Conservation (phyloP, 1,284 basidiomycete genomes). For the Kalmanozyma brasiliensis region DNA sequence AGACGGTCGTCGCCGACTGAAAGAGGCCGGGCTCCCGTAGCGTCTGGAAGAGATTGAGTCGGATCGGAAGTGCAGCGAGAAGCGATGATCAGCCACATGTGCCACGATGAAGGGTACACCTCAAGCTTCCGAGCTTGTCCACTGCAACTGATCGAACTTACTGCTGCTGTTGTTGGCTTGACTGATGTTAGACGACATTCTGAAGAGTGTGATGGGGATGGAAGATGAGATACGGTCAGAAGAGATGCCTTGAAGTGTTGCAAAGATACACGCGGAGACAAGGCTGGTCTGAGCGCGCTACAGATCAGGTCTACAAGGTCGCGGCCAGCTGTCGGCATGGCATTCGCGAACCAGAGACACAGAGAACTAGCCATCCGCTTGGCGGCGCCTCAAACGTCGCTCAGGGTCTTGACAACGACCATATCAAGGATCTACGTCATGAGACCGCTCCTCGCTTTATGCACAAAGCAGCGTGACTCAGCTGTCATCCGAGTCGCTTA, state of each 20-base stretch:
- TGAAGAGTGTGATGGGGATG: background rate
- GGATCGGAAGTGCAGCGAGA: background rate
- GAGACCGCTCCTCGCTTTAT: background rate
- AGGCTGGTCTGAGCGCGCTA: too few relatives aligned
- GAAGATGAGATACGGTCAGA: background rate
- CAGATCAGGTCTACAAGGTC: too few relatives aligned
- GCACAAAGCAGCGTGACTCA: slow-evolving; percentile 18
- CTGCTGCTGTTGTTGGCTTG: slow-evolving; percentile 31
- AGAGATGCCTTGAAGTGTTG: background rate
- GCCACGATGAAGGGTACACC: too few relatives aligned
- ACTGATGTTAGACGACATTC: slow-evolving; percentile 19
- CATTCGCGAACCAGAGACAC: too few relatives aligned
- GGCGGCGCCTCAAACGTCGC: too few relatives aligned
- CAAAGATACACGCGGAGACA: background rate
- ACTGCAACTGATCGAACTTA: slow-evolving; percentile 1
- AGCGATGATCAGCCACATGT: too few relatives aligned
- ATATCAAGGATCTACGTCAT: slow-evolving; percentile 19
- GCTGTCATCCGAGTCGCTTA: slow-evolving; percentile 16
- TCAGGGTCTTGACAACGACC: too few relatives aligned
- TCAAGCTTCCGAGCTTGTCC: background rate
- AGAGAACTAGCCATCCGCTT: too few relatives aligned
- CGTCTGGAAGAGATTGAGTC: slow-evolving; percentile 13
- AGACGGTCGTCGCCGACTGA: slow-evolving; percentile 40
- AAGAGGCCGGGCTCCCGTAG: slow-evolving; percentile 28
- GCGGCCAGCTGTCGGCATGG: too few relatives aligned